Evolutionary conservation across 192 early-diverging fungal genomes (phyloP).

Genomic region (Coemansia umbellata): DNA sequence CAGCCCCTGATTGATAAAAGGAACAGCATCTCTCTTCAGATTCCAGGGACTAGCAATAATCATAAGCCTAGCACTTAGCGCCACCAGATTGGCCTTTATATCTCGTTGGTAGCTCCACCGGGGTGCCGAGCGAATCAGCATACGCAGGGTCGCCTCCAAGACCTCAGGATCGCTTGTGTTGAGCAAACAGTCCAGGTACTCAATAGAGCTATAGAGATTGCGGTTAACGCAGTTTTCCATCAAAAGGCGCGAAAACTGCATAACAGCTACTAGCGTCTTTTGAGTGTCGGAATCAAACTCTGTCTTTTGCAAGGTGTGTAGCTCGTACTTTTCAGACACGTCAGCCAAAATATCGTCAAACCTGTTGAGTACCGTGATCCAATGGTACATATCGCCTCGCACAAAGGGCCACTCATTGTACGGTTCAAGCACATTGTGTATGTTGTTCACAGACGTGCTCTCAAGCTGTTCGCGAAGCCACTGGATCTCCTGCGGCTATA

Average conservation of each 20-base stretch:
- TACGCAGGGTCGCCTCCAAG: conserved; percentile 68
- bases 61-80: conserved; percentile 34
- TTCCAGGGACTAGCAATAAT: conserved; percentile 43
- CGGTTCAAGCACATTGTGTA: conserved; percentile 53
- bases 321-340: conserved; percentile 59
- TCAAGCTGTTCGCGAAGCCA: conserved; percentile 46
- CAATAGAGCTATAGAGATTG: conserved; percentile 82
- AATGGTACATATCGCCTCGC: conserved; percentile 92
- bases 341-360: conserved; percentile 80
- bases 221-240: conserved; percentile 96
- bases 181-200: conserved; percentile 81
- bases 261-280: conserved; percentile 58
- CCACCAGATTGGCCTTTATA: conserved; percentile 34
- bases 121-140: conserved; percentile 86
- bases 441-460: conserved; percentile 50
- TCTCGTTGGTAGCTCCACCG: conserved; percentile 82
- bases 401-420: conserved; percentile 70
- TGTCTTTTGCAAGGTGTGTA: conserved; percentile 61
- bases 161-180: conserved; percentile 76
- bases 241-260: conserved; percentile 73
- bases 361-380: conserved; percentile 90
- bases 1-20: conserved; percentile 1
- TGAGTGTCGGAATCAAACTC: conserved; percentile 58
- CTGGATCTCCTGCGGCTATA: conserved; percentile 50
- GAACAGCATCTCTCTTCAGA: conserved; percentile 18